A percentile compares a stretch with the other conserved stretches of the same genome.
phyloP scores from a whole-genome alignment of 2,329 filamentous ascomycete genomes.

The Fusarium subtropicale region DNA sequence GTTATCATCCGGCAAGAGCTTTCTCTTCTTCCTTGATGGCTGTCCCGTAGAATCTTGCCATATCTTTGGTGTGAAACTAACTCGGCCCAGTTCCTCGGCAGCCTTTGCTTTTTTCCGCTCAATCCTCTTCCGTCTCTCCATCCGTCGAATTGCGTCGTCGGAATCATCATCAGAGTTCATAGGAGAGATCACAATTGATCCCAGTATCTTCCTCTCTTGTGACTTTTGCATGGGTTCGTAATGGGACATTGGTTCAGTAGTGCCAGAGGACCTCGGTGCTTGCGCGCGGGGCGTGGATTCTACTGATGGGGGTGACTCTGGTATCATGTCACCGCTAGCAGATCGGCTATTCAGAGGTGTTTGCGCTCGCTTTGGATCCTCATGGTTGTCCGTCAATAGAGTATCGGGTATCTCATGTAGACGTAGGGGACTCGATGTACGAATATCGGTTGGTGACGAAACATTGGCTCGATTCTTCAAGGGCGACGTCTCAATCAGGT shows the following conservation, averaged over 20 bases:
- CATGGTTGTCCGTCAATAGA: constrained; percentile 38
- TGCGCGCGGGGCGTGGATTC: constrained; percentile 39
- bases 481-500: constrained; percentile 59
- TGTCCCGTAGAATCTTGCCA: constrained; percentile 40
- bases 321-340: constrained; percentile 50
- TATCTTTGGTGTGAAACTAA: constrained; percentile 52
- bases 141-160: constrained; percentile 49
- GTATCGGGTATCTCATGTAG: constrained; percentile 50
- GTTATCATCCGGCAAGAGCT: constrained; percentile 5
- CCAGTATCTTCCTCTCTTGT: constrained; percentile 54
- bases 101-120: constrained; percentile 56
- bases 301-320: constrained; percentile 52
- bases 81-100: constrained; percentile 55
- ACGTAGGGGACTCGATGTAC: constrained; percentile 57
- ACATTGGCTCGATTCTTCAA: constrained; percentile 62
- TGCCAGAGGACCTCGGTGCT: constrained; percentile 38
- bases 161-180: constrained; percentile 51
- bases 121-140: constrained; percentile 54
- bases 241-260: constrained; percentile 52
- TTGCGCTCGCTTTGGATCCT: constrained; percentile 36
- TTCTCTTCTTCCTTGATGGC: constrained; percentile 48
- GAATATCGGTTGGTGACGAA: constrained; percentile 58
- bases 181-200: constrained; percentile 41
- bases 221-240: constrained; percentile 62
- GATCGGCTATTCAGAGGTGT: constrained; percentile 45